Evolutionary conservation across 768 basidiomycete genomes (phyloP).

Genomic region (Mycena haematopus): DNA sequence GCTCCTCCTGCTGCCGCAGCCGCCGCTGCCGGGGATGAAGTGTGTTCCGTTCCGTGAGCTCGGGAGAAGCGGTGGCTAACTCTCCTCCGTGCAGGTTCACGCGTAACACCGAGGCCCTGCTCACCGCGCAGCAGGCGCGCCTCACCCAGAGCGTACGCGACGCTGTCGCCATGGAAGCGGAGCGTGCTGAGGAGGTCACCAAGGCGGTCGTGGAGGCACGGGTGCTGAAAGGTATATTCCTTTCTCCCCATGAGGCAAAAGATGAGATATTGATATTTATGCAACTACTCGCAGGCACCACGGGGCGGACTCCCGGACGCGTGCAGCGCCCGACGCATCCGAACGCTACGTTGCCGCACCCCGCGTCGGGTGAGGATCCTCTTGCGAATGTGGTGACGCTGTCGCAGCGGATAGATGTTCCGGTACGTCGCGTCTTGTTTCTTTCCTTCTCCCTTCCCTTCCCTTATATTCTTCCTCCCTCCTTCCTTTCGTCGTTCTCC

Average conservation of each 20-base stretch:
- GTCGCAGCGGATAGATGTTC: conserved; percentile 48
- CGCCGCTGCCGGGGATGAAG: conserved; percentile 36
- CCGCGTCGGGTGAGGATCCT: conserved; percentile 20
- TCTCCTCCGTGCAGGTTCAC: conserved; percentile 37
- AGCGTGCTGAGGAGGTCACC: conserved; percentile 38
- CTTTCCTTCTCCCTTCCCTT: not conserved
- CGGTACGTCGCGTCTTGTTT: conserved; percentile 30
- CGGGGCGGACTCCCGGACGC: not conserved
- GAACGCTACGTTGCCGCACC: conserved; percentile 24
- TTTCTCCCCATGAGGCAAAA: not conserved
- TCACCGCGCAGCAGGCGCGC: conserved; percentile 40
- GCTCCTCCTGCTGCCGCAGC: conserved; percentile 76
- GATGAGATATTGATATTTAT: not conserved
- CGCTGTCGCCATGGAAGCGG: conserved; percentile 25
- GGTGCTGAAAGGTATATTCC: not conserved
- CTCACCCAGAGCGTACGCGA: conserved; percentile 33
- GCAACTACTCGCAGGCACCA: not conserved
- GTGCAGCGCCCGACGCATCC: conserved; percentile 26
- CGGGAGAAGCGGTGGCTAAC: not conserved
- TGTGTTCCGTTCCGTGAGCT: not conserved
- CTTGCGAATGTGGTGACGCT: conserved; percentile 26
- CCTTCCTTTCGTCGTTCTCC: too few species aligned
- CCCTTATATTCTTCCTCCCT: too few species aligned
- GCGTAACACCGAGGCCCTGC: conserved; percentile 44
- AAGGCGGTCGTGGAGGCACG: conserved; percentile 38